Evolutionary conservation across 1,284 basidiomycete species (phyloP).

Genomic region (Porogramme epimiltina): DNA sequence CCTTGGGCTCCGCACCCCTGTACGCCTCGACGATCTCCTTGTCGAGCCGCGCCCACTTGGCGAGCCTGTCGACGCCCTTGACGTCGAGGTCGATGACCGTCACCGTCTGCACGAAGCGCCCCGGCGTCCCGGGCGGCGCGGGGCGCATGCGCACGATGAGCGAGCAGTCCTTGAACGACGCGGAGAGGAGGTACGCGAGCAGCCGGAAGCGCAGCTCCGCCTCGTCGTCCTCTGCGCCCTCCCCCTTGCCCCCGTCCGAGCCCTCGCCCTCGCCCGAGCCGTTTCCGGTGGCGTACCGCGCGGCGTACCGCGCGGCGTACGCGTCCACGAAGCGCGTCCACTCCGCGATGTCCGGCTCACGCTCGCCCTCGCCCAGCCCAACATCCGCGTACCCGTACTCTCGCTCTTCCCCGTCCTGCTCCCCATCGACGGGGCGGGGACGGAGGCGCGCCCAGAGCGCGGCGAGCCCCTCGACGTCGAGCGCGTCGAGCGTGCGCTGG

Average conservation of each 20-base stretch:
- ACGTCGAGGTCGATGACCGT: constrained; percentile 87
- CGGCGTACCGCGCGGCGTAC: constrained; percentile 44
- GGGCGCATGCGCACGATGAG: constrained; percentile 65
- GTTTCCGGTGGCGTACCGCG: constrained; percentile 26
- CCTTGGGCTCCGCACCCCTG: constrained; percentile 19
- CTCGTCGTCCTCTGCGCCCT: constrained; percentile 30
- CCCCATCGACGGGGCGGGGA: constrained; percentile 4
- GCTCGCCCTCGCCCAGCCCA: constrained; percentile 19
- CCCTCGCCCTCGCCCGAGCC: background rate
- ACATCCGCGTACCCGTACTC: too few relatives aligned
- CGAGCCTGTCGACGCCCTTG: constrained; percentile 71
- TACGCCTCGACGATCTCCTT: constrained; percentile 62
- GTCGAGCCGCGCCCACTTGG: constrained; percentile 78
- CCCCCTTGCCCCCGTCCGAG: constrained; percentile 20
- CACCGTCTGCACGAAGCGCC: constrained; percentile 40
- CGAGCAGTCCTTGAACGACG: constrained; percentile 97
- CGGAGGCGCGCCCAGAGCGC: constrained; percentile 44
- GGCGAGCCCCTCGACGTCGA: constrained; percentile 82
- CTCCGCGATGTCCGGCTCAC: constrained; percentile 28
- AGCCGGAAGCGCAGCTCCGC: constrained; percentile 58
- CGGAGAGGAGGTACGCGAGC: constrained; percentile 81
- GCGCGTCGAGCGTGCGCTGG: constrained; percentile 78
- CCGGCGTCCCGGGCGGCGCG: background rate
- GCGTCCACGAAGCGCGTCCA: constrained; percentile 35
- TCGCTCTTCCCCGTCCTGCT: too few relatives aligned